phyloP scores from a whole-genome alignment of 768 basidiomycete genomes.

The Udeniomyces megalosporus region DNA sequence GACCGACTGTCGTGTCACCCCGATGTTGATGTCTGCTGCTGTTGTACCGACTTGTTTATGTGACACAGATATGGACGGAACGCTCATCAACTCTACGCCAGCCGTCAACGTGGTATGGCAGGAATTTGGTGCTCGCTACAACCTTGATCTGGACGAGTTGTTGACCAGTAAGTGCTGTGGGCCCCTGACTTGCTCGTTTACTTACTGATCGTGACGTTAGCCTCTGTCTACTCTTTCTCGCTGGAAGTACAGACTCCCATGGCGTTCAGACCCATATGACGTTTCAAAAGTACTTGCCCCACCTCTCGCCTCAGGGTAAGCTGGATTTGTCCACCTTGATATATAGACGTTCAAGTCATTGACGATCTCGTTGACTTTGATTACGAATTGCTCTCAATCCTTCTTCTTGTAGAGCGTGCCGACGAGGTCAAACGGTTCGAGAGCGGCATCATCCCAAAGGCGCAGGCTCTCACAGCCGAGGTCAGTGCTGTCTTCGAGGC shows the following conservation, averaged over 20 bases:
- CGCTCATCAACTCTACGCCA: not conserved
- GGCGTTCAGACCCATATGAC: conserved; percentile 10
- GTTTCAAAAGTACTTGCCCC: not conserved
- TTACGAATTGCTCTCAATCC: too few relatives aligned
- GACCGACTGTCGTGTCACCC: too few relatives aligned
- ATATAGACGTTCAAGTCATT: too few relatives aligned
- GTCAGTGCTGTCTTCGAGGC: not conserved
- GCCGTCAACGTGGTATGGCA: conserved; percentile 8
- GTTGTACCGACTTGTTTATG: not conserved
- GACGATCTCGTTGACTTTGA: not conserved
- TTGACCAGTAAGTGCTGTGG: not conserved
- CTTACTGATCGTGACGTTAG: not conserved
- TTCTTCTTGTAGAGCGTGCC: not conserved
- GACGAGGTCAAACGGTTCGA: conserved; percentile 8
- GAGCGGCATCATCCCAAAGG: conserved; percentile 8
- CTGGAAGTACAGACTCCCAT: not conserved
- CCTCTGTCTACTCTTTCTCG: too few relatives aligned
- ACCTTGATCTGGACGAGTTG: conserved; percentile 3
- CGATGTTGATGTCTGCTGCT: not conserved
- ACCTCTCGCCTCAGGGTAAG: too few relatives aligned
- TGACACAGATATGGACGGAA: not conserved
- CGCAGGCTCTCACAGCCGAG: not conserved
- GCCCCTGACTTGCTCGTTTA: not conserved
- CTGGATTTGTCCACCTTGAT: too few relatives aligned
- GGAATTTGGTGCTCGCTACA: not conserved